Base-by-base conservation (phyloP, 2,329 filamentous ascomycete genomes). In the Proliferodiscus dingleyae region DNA sequence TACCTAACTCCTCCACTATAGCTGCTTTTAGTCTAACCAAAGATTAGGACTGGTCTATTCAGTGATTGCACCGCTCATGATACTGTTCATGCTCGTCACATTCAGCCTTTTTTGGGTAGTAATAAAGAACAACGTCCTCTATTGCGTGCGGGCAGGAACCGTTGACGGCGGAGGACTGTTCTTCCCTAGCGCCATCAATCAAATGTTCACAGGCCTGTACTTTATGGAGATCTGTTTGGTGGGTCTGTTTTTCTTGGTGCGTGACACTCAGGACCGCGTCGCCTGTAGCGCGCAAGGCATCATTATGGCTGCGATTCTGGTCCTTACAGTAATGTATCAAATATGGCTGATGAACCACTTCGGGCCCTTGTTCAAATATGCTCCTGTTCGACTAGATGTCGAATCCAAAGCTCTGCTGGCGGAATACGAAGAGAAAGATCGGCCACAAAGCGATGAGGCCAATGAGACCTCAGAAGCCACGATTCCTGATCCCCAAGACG, bases 61-160 rank as follows among this genome's bases (percentile, higher is more conserved):
- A 6, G 11, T 11, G 6, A 26, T 26, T 11, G 24, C 24, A 11
- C 24, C 24, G 6, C 24, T 26, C 11, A 26, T 26, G 24, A 6
- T 26, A 26, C 24, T 26, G 11, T 26, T 26, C 24, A 26, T 26
- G 24, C 24, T 26, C 11, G 11, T 26, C 24, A 26, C 24, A 6
- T 26, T 26, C 24, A 26, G 24, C 24, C 24, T 26, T 26, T 26
- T 26, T 11, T 26, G 24, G 24, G 6, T 6, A 6, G 24, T 26
- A 11, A 26, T 26, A 6, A 26, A 26, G 24, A 26, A 26, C 24
- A 26, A 26, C 24, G 91, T 94, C 69, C 77, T 96, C 16, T 96
- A 95, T 60, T 89, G 96, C 51, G 93, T 83, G 19, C 86, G 89
- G 45, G 91, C 93, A 64, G 81, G 83, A 53, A 40, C 3, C n/a